These are phyloP conservation scores for Hypoxylon fuscum DNA, from an alignment of 495 filamentous ascomycete species.

Conservation along the genomic window DNA sequence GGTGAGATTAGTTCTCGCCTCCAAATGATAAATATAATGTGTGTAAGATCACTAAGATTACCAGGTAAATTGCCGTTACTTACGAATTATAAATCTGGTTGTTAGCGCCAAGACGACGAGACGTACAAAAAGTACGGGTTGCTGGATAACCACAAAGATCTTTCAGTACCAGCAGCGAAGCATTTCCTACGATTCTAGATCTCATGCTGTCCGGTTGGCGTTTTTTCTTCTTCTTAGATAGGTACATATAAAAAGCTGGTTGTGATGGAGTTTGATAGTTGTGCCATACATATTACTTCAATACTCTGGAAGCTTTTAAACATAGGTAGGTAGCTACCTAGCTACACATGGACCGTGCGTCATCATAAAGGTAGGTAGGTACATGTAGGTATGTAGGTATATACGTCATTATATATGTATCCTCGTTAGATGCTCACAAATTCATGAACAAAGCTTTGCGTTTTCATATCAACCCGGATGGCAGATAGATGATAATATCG, in stretches of 20 bases:
- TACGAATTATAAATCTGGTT: conserved; percentile 61
- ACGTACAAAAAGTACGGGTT: conserved; percentile 41
- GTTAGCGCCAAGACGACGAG: conserved; percentile 35
- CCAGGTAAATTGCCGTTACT: conserved; percentile 36
- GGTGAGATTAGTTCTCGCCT: conserved; percentile 3
- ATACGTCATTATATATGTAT: conserved; percentile 2
- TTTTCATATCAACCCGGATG: too few relatives aligned
- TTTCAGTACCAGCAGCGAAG: neutral
- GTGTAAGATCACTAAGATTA: neutral
- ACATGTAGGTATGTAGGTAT: conserved; percentile 1
- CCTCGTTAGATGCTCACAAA: too few relatives aligned
- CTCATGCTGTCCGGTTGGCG: neutral
- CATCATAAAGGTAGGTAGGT: neutral
- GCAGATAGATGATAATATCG: too few relatives aligned
- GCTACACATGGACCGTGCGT: too few relatives aligned
- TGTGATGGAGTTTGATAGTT: too few relatives aligned
- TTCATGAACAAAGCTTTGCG: too few relatives aligned
- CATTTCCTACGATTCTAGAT: neutral
- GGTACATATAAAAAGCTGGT: too few relatives aligned
- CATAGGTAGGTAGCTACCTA: too few relatives aligned
- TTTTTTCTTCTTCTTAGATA: too few relatives aligned
- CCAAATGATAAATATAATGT: neutral
- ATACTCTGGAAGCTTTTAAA: too few relatives aligned
- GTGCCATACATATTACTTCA: too few relatives aligned
- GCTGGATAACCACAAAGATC: neutral